These are phyloP conservation scores for Salvia rosmarinus DNA, from an alignment of 257 asterid genomes.

Conservation along the genomic window DNA sequence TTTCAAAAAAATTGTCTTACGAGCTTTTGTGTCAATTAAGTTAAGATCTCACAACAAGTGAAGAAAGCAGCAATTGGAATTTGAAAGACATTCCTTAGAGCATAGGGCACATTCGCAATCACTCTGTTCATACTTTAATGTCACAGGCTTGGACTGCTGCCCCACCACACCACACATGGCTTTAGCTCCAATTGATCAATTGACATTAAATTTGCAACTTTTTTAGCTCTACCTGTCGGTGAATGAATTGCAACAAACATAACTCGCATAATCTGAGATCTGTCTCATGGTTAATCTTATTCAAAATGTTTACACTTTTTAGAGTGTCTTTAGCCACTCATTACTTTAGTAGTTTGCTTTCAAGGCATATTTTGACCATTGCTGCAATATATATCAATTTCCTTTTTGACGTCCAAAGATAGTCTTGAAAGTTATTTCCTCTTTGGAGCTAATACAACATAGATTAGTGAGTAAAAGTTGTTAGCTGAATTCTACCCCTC, in stretches of 20 bases:
- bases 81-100: conserved; percentile 18
- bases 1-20: neutral
- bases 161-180: conserved; percentile 31
- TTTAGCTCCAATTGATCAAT: neutral
- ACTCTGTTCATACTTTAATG: conserved; percentile 5
- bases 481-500: no score
- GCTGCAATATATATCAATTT: no score
- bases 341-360: conserved; percentile 1
- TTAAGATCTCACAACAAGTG: neutral
- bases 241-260: no score
- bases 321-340: conserved; percentile 1
- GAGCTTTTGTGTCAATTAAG: neutral
- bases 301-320: neutral
- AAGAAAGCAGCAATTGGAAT: conserved; percentile 1
- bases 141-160: conserved; percentile 31
- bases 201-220: neutral
- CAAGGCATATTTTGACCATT: neutral
- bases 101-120: conserved; percentile 19
- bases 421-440: neutral
- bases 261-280: no score
- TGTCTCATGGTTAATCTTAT: no score
- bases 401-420: no score
- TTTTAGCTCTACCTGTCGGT: neutral
- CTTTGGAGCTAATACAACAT: no score
- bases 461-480: no score